Conservation (phyloP, 148 eudicot species). For the Chenopodium formosanum region DNA sequence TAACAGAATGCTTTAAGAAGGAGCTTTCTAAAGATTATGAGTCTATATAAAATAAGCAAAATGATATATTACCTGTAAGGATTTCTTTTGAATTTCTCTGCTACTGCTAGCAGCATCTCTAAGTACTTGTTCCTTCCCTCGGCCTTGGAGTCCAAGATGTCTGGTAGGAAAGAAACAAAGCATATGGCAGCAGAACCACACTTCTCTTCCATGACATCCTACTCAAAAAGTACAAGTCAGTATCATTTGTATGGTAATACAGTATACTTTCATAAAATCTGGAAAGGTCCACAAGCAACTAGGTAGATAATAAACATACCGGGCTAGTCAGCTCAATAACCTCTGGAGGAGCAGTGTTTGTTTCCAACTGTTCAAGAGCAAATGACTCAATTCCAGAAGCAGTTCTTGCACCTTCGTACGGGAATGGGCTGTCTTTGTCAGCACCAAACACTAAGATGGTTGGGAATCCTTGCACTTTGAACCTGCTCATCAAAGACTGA, state of each 20-base stretch:
- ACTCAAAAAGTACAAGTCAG: constrained; percentile 11
- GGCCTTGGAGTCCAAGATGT: constrained; percentile 89
- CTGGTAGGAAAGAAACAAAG: constrained; percentile 90
- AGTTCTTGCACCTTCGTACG: constrained; percentile 84
- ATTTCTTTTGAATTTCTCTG: constrained; percentile 83
- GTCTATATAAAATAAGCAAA: not conserved
- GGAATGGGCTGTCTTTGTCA: constrained; percentile 79
- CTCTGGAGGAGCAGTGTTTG: constrained; percentile 83
- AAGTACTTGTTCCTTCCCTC: constrained; percentile 93
- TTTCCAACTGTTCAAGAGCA: constrained; percentile 83
- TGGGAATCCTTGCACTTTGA: constrained; percentile 86
- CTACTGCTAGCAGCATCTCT: constrained; percentile 68
- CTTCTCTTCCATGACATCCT: constrained; percentile 93
- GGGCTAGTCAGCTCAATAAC: constrained; percentile 73
- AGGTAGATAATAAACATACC: constrained; percentile 38
- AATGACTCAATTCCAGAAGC: constrained; percentile 88
- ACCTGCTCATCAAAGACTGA: constrained; percentile 94
- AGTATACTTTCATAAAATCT: not conserved
- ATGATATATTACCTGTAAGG: constrained; percentile 68
- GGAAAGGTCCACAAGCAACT: not conserved
- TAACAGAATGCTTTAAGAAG: not conserved
- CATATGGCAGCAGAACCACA: constrained; percentile 96
- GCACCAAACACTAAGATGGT: constrained; percentile 91
- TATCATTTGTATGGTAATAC: too few species aligned
- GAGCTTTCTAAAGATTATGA: not conserved